Evolutionary conservation across 371 early-diverging fungal species (phyloP).

Genomic region (Mucor indicus): DNA sequence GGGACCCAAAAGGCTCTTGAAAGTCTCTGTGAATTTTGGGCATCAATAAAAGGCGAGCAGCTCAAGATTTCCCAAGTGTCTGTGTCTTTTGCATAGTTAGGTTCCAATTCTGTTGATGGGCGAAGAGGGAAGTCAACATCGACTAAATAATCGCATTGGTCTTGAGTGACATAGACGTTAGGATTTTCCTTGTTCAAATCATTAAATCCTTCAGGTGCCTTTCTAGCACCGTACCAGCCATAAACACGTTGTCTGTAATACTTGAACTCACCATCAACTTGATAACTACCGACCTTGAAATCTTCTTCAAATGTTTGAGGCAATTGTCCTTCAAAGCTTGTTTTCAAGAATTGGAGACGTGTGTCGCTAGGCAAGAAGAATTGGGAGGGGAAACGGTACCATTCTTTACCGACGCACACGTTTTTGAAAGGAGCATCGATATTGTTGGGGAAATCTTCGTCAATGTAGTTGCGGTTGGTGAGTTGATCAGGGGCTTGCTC

Average conservation of each 20-base stretch:
- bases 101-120: conserved; percentile 35
- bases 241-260: conserved; percentile 28
- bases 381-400: conserved; percentile 92
- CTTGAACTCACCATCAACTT: conserved; percentile 19
- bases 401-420: conserved; percentile 91
- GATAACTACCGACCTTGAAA: conserved; percentile 17
- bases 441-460: conserved; percentile 33
- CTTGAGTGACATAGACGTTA: conserved; percentile 38
- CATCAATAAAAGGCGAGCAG: conserved; percentile 63
- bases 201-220: conserved; percentile 62
- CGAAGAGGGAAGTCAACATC: conserved; percentile 57
- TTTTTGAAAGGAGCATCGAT: conserved; percentile 23
- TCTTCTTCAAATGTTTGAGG: conserved; percentile 64
- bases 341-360: conserved; percentile 59
- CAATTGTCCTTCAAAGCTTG: conserved; percentile 63
- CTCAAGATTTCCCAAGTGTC: conserved; percentile 51
- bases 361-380: conserved; percentile 78
- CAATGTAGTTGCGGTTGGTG: conserved; percentile 27
- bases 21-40: conserved; percentile 38
- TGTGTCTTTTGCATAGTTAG: conserved; percentile 45
- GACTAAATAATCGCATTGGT: conserved; percentile 70
- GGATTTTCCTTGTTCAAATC: conserved; percentile 70
- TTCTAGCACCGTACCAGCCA: conserved; percentile 43
- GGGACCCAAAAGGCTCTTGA: conserved; percentile 63
- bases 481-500: conserved; percentile 31